Base-by-base conservation (phyloP, 495 filamentous ascomycete species). In the Cryomyces minteri region DNA sequence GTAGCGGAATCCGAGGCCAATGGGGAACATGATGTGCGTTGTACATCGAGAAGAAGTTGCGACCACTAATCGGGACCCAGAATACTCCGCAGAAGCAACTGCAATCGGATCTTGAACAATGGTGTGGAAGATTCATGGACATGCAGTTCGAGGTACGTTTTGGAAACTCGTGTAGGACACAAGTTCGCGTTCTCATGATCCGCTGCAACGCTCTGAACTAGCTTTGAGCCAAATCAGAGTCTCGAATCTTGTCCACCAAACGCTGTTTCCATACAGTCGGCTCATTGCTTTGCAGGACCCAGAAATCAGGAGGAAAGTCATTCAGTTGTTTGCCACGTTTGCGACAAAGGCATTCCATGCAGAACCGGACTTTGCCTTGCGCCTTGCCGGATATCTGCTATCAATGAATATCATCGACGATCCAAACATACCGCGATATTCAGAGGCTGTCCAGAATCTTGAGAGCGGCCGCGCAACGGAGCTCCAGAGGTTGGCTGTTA, bases 391-490 rank as follows among this genome's bases (percentile, higher is more conserved):
- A 54, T 82, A 94, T 55, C 84, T 92, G 46, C 73, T 98, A 30
- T 80, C 86, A 60, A 84, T 82, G 30, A 74, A 77, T 52, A 77
- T 82, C 28, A 68, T 70, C 5, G 74, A 84, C 34, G 70, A 82
- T 40, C 74, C 79, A 0, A 70, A 74, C 29, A 75, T 76, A 52
- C 69, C 71, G 28, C 64, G 72, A 25, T 95, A 88, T 62, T 82
- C 80, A 5, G 92, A 96, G 48, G 84, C 90, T n/a, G 79, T 94
- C 29, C 84, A 84, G 48, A 83, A 88, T 43, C 70, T 98, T 3
- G 85, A 94, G 57, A 72, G 67, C 0, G 70, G 86, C 48, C 79
- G 84, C 44, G 84, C 81, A 60, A 73, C 84, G 48, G 87, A 96
- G 59, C 69, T 96, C 44, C 86, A 93, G 47, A 74, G 84, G 33